Evolutionary conservation across 306 rosid species (phyloP), one percentile per base, ranked within the genome.

Genomic region (Dryas octopetala): DNA sequence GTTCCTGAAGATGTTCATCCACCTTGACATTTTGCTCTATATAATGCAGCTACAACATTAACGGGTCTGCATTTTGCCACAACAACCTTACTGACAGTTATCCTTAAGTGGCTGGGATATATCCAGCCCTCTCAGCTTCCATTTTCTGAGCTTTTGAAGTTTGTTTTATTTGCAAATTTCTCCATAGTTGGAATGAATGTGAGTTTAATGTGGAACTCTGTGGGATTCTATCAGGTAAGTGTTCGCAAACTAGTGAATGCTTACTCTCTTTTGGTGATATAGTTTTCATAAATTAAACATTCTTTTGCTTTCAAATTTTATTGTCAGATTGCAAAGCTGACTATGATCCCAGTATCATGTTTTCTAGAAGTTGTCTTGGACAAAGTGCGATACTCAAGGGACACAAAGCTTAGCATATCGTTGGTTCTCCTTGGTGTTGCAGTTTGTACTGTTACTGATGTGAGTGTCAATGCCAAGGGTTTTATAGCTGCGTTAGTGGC

Each of bases 131-230:
- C 95, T 54, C 91, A 89, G 54, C 86, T 91, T 52, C 97, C 97
- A 13, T 10, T 86, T 28, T 70, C 89, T 0, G 97, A 91, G 62
- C 90, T 91, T 71, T 62, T 91, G 79, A 89, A 82, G 78, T 91
- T 85, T 83, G 91, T 89, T 44, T 48, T 91, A 46, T 88, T 91
- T 83, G 92, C 97, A 15, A 91, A 91, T 79, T 86, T 88, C 78
- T 91, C 97, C 43, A 91, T 91, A 26, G 95, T 89, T 4, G 97
- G 97, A 64, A 91, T 91, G 96, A 89, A 91, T 59, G 90, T 89
- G 67, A 91, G 97, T 82, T 83, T 91, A 68, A 91, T 91, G 97
- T 87, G 95, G 95, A 91, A 91, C 83, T 89, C 97, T 73, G 95
- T 91, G 11, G 97, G 97, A 70, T 91, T 91, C 83, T 91, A 91